A percentile compares a stretch with the other conserved stretches of the same genome.
Conservation (phyloP, 371 early-diverging fungal genomes). For the Polyrhizophydium stewartii region DNA sequence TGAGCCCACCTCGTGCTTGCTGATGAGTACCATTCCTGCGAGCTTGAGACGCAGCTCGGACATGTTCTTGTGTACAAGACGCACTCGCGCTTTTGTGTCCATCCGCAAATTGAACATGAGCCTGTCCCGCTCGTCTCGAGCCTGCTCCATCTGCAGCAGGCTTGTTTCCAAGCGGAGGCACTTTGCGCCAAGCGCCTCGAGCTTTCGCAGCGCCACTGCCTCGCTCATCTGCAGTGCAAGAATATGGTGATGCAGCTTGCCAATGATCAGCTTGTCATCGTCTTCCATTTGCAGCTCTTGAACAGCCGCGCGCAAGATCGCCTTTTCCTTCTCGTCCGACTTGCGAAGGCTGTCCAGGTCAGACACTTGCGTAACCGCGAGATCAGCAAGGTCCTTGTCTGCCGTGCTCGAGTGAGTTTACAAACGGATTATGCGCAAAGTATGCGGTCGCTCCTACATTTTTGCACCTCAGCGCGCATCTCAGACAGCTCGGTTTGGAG, state of each 20-base stretch:
- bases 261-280: conserved; percentile 46
- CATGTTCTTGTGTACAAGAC: conserved; percentile 19
- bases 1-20: conserved; percentile 35
- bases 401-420: no score
- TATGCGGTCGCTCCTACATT: no score
- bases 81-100: not conserved
- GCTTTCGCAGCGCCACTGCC: conserved; percentile 19
- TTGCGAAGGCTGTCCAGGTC: conserved; percentile 24
- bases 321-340: conserved; percentile 35
- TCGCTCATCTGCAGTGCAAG: conserved; percentile 42
- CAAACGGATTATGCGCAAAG: no score
- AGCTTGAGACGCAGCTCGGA: conserved; percentile 23
- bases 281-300: conserved; percentile 44
- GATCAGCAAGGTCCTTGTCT: conserved; percentile 34
- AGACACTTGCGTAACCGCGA: conserved; percentile 33
- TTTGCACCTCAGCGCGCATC: conserved; percentile 16
- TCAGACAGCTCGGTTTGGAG: conserved; percentile 9
- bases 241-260: conserved; percentile 48
- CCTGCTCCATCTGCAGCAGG: conserved; percentile 27
- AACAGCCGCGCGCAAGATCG: conserved; percentile 28
- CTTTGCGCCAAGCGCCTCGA: conserved; percentile 18
- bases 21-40: conserved; percentile 25
- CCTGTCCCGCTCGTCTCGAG: conserved; percentile 27
- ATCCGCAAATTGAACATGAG: not conserved
- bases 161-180: conserved; percentile 25